Percentiles rank a stretch among this genome's conserved stretches.
Evolutionary conservation across 1,284 basidiomycete species (phyloP).

Genomic region (Apiotrichum gracile): DNA sequence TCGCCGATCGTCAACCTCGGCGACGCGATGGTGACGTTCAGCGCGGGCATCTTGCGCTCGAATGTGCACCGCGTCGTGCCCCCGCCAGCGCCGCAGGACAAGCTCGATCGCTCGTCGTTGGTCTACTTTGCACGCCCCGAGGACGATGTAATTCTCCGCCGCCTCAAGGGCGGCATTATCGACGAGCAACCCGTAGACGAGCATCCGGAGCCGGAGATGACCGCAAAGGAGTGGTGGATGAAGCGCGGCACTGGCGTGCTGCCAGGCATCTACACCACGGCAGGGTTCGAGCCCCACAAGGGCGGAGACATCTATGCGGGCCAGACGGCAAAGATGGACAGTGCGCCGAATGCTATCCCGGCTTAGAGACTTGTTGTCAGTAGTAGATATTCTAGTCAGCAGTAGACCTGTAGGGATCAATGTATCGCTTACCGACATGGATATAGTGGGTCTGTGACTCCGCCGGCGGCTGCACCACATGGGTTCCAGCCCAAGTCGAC

Average conservation of each 20-base stretch:
- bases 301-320: slow-evolving; percentile 13
- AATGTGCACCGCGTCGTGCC: slow-evolving; percentile 39
- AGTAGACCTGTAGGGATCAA: too few relatives aligned
- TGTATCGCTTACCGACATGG: too few relatives aligned
- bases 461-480: too few relatives aligned
- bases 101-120: slow-evolving; percentile 55
- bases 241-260: slow-evolving; percentile 22
- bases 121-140: slow-evolving; percentile 61
- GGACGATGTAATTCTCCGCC: slow-evolving; percentile 50
- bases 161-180: slow-evolving; percentile 26
- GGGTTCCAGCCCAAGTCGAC: too few relatives aligned
- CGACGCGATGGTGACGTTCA: slow-evolving; percentile 57
- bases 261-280: slow-evolving; percentile 22
- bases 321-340: background rate
- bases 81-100: slow-evolving; percentile 51
- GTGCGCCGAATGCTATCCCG: background rate
- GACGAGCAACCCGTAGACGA: slow-evolving; percentile 18
- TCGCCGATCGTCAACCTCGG: slow-evolving; percentile 60
- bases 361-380: background rate
- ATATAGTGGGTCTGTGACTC: too few relatives aligned
- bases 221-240: slow-evolving; percentile 28
- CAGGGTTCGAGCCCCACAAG: slow-evolving; percentile 17
- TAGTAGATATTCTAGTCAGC: too few relatives aligned
- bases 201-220: slow-evolving; percentile 17
- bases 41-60: slow-evolving; percentile 53